Evolutionary conservation across 139 green algal species (phyloP).

Genomic region (Spirogloea muscicola): DNA sequence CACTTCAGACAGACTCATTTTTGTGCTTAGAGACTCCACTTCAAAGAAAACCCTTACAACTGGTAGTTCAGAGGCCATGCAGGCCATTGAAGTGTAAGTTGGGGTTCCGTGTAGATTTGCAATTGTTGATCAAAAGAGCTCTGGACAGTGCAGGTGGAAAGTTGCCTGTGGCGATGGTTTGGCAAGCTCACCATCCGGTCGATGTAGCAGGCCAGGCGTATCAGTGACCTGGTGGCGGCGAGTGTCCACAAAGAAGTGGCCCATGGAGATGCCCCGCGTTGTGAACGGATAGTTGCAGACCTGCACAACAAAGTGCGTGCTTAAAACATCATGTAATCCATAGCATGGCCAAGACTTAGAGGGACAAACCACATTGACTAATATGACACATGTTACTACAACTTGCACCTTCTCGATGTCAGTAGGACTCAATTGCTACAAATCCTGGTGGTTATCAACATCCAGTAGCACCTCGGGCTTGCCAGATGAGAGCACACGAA

Average conservation of each 20-base stretch:
- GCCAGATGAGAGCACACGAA: slow-evolving; percentile 73
- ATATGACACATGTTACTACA: neutral
- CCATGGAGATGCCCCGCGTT: slow-evolving; percentile 93
- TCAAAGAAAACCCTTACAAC: neutral
- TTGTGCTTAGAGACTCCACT: neutral
- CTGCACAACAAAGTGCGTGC: neutral
- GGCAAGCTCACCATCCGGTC: slow-evolving; percentile 43
- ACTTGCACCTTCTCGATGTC: neutral
- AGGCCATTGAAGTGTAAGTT: neutral
- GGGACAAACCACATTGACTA: neutral
- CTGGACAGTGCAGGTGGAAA: neutral
- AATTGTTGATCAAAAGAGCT: neutral
- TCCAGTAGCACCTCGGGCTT: slow-evolving; percentile 50
- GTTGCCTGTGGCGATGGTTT: neutral
- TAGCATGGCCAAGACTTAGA: neutral
- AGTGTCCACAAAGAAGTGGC: slow-evolving; percentile 88
- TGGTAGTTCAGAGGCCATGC: neutral
- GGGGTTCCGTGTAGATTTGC: neutral
- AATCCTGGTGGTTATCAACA: neutral
- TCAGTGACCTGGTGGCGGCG: slow-evolving; percentile 88
- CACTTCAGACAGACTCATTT: neutral
- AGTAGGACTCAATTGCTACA: neutral
- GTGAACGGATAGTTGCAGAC: slow-evolving; percentile 98
- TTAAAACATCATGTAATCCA: neutral
- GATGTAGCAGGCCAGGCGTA: slow-evolving; percentile 86